Percentiles rank a stretch among this genome's conserved stretches.
These are phyloP conservation scores for Ceratocystis cubensis DNA, from an alignment of 2,329 filamentous ascomycete species.

Conservation along the genomic window DNA sequence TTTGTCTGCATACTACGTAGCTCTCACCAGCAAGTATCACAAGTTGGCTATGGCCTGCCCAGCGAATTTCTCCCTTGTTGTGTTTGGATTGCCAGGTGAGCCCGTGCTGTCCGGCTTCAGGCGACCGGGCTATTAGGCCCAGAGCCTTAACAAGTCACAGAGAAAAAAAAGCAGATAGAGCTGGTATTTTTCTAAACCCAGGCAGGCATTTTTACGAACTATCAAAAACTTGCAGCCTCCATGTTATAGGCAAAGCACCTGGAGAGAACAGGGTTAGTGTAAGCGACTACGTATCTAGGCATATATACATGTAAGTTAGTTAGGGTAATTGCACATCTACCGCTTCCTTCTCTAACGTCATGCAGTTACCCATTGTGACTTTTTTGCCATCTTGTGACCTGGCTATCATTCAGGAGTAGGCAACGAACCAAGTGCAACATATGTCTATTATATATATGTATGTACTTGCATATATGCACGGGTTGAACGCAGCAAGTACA, in stretches of 20 bases:
- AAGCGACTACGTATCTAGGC: not conserved
- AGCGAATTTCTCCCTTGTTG: not conserved
- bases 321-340: not conserved
- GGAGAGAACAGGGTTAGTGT: too few relatives aligned
- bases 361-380: not conserved
- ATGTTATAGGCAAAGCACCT: too few relatives aligned
- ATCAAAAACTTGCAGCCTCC: too few relatives aligned
- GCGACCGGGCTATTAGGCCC: not conserved
- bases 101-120: constrained; percentile 1
- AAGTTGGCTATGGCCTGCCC: not conserved
- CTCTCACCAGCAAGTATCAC: not conserved
- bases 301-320: too few relatives aligned
- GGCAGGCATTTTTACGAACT: too few relatives aligned
- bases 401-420: too few relatives aligned
- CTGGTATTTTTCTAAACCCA: too few relatives aligned
- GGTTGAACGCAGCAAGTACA: too few relatives aligned
- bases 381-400: not conserved
- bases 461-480: not conserved
- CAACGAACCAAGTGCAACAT: not conserved
- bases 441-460: not conserved
- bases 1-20: constrained; percentile 8
- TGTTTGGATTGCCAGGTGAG: constrained; percentile 1
- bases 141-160: not conserved
- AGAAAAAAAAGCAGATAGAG: not conserved
- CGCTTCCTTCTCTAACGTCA: not conserved